Evolutionary conservation across 345 rosid species (phyloP).

Genomic region (Dimocarpus longan): DNA sequence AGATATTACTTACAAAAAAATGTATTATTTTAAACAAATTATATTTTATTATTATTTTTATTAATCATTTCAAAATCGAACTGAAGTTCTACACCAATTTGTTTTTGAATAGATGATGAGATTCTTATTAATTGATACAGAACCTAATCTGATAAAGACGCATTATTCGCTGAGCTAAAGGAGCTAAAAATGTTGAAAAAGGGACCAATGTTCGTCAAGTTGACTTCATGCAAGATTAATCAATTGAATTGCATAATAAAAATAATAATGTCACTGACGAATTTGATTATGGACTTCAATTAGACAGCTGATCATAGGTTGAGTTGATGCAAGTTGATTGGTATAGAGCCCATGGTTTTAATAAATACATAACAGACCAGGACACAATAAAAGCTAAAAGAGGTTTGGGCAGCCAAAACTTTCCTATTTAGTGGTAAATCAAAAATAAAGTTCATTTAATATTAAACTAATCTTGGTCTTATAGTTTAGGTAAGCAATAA

Average conservation of each 20-base stretch:
- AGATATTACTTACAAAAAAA: too few species aligned
- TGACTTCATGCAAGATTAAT: neutral
- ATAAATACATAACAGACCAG: neutral
- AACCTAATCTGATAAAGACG: too few species aligned
- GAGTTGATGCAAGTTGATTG: neutral
- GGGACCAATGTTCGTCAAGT: neutral
- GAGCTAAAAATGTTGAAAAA: neutral
- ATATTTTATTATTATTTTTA: too few species aligned
- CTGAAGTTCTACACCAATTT: neutral
- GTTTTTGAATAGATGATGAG: neutral
- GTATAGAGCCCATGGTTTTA: neutral
- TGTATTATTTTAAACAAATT: too few species aligned
- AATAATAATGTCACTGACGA: neutral
- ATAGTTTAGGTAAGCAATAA: neutral
- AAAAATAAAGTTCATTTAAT: neutral
- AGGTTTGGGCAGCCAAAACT: neutral
- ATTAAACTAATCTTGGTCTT: neutral
- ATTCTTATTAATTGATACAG: neutral
- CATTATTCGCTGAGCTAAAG: too few species aligned
- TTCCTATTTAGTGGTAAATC: neutral
- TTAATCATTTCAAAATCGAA: neutral
- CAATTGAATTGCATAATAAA: too few species aligned
- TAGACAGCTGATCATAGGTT: neutral
- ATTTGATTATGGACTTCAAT: neutral
- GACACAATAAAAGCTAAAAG: neutral